These are phyloP conservation scores for Grigorovia transvaalensis DNA, from an alignment of 805 yeast genomes.

Conservation along the genomic window DNA sequence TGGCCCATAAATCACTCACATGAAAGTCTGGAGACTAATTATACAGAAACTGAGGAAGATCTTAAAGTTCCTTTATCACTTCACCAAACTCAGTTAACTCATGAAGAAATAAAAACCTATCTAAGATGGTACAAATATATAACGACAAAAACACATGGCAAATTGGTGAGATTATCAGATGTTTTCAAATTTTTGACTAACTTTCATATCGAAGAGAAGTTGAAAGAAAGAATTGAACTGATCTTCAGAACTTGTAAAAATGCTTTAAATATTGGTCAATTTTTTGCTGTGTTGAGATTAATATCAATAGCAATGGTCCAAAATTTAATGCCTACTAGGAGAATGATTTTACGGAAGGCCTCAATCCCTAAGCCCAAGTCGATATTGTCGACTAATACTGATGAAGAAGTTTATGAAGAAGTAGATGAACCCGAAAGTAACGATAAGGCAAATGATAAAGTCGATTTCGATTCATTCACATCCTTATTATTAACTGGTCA, in stretches of 20 bases:
- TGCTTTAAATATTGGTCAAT: conserved; percentile 76
- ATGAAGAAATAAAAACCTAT: conserved; percentile 74
- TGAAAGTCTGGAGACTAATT: conserved; percentile 1
- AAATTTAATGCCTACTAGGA: conserved; percentile 44
- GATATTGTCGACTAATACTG: conserved; percentile 53
- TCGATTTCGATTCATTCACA: conserved; percentile 81
- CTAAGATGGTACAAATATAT: conserved; percentile 90
- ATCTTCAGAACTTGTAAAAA: conserved; percentile 43
- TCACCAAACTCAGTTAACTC: conserved; percentile 57
- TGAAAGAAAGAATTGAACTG: conserved; percentile 40
- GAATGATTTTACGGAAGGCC: conserved; percentile 43
- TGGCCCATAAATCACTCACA: neutral
- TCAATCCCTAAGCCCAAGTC: conserved; percentile 74
- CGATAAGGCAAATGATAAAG: conserved; percentile 25
- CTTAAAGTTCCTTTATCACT: conserved; percentile 49
- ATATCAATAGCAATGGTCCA: conserved; percentile 54
- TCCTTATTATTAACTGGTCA: conserved; percentile 76
- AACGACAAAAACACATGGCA: conserved; percentile 55
- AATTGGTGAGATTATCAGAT: conserved; percentile 61
- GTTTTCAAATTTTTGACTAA: conserved; percentile 69
- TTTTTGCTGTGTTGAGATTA: conserved; percentile 76
- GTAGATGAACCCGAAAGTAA: conserved; percentile 15
- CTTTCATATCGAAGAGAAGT: conserved; percentile 48
- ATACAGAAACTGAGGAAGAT: conserved; percentile 29
- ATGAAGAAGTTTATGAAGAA: conserved; percentile 36